Percentiles rank a stretch among this genome's conserved stretches.
phyloP scores from a whole-genome alignment of 2,329 filamentous ascomycete species.

The Truncatella angustata region DNA sequence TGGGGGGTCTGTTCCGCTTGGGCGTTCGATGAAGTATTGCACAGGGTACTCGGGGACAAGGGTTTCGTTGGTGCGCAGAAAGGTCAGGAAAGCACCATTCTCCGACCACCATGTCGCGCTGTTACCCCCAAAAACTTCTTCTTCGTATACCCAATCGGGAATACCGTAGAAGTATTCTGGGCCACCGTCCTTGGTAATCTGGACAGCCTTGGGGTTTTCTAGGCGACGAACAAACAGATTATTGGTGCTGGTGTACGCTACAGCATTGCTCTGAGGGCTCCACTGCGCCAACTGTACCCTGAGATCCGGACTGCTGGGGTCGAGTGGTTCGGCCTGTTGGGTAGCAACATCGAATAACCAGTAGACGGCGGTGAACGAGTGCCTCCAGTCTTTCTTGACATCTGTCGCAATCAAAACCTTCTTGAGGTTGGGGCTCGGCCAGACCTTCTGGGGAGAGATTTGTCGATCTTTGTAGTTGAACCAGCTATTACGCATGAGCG shows the following conservation, averaged over 20 bases:
- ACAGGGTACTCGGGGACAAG: constrained; percentile 88
- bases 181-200: constrained; percentile 85
- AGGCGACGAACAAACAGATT: constrained; percentile 79
- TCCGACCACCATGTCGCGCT: constrained; percentile 94
- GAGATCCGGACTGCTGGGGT: constrained; percentile 63
- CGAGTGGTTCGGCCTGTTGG: constrained; percentile 73
- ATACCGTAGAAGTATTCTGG: constrained; percentile 90
- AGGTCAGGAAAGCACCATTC: constrained; percentile 86
- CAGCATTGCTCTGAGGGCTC: constrained; percentile 81
- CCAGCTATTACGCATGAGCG: constrained; percentile 68
- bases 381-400: constrained; percentile 75
- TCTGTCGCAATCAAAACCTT: constrained; percentile 82
- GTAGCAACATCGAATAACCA: constrained; percentile 89
- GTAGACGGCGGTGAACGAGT: constrained; percentile 83
- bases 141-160: constrained; percentile 95
- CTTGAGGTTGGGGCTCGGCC: constrained; percentile 79
- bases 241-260: constrained; percentile 89
- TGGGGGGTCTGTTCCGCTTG: constrained; percentile 68
- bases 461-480: constrained; percentile 60
- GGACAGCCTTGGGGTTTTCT: constrained; percentile 55
- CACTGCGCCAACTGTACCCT: constrained; percentile 82
- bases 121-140: constrained; percentile 75
- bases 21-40: constrained; percentile 87
- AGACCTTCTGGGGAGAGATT: constrained; percentile 59
- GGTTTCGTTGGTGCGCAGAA: constrained; percentile 91